Evolutionary conservation across 768 basidiomycete genomes (phyloP).

Genomic region (Coprinopsis strossmayeri): DNA sequence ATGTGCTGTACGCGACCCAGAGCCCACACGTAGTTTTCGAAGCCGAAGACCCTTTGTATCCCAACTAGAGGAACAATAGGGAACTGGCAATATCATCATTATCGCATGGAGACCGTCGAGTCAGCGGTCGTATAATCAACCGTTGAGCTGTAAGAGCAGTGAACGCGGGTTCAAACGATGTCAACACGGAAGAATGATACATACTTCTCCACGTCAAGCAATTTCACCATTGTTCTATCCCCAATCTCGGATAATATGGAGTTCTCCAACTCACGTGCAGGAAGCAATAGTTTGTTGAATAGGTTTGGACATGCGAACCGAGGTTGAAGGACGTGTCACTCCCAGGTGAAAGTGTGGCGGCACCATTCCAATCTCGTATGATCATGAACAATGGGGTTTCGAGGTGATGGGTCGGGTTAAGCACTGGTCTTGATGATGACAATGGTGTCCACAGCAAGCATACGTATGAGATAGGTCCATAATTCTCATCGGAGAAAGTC

Average conservation of each 20-base stretch:
- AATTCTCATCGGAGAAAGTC: too few species aligned
- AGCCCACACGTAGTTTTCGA: too few species aligned
- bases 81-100: background rate
- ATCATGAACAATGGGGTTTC: background rate
- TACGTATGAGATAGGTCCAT: too few species aligned
- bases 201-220: too few species aligned
- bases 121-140: background rate
- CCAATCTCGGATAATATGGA: background rate
- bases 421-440: background rate
- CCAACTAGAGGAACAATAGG: slow-evolving; percentile 11
- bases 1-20: too few species aligned
- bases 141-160: background rate
- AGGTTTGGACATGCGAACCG: background rate
- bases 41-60: background rate
- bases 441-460: too few species aligned
- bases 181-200: background rate
- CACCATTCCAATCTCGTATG: background rate
- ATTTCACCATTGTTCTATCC: background rate
- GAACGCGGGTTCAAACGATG: background rate
- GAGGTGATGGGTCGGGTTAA: background rate
- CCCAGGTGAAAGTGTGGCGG: background rate
- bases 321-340: background rate
- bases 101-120: slow-evolving; percentile 3
- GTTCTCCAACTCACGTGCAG: background rate
- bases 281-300: background rate